phyloP scores from a whole-genome alignment of 2,329 filamentous ascomycete species.

The Curvularia verruculosa region DNA sequence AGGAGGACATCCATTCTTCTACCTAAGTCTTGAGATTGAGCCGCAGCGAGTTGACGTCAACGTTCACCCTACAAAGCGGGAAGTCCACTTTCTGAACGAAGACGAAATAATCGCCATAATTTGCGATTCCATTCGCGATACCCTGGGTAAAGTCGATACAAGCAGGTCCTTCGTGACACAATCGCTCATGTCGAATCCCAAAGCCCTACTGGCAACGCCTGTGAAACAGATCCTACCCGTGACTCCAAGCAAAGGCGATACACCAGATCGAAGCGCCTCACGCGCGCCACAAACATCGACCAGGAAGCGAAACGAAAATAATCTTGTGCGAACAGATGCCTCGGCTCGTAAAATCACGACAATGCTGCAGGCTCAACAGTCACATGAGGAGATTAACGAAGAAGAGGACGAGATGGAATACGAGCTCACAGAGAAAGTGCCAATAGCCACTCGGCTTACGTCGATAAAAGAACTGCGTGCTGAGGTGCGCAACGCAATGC shows the following conservation, averaged over 20 bases:
- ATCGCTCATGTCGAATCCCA: slow-evolving; percentile 67
- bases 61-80: slow-evolving; percentile 93
- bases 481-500: slow-evolving; percentile 79
- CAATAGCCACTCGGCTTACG: slow-evolving; percentile 73
- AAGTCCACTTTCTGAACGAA: slow-evolving; percentile 97
- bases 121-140: slow-evolving; percentile 77
- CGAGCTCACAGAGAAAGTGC: slow-evolving; percentile 71
- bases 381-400: slow-evolving; percentile 37
- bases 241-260: slow-evolving; percentile 30
- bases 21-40: slow-evolving; percentile 90
- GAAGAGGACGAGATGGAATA: slow-evolving; percentile 68
- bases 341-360: slow-evolving; percentile 92
- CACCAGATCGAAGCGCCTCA: slow-evolving; percentile 33
- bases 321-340: slow-evolving; percentile 86
- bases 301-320: slow-evolving; percentile 74
- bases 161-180: slow-evolving; percentile 95
- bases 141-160: slow-evolving; percentile 85
- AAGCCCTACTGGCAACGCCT: slow-evolving; percentile 49
- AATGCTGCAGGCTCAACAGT: slow-evolving; percentile 74
- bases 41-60: slow-evolving; percentile 94
- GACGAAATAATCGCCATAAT: slow-evolving; percentile 92
- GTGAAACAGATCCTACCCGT: slow-evolving; percentile 44
- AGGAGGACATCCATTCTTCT: slow-evolving; percentile 90
- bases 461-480: slow-evolving; percentile 85
- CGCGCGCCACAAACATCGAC: slow-evolving; percentile 38